Conservation (phyloP, 805 yeast genomes). For the Sugiyamaella smithiae region DNA sequence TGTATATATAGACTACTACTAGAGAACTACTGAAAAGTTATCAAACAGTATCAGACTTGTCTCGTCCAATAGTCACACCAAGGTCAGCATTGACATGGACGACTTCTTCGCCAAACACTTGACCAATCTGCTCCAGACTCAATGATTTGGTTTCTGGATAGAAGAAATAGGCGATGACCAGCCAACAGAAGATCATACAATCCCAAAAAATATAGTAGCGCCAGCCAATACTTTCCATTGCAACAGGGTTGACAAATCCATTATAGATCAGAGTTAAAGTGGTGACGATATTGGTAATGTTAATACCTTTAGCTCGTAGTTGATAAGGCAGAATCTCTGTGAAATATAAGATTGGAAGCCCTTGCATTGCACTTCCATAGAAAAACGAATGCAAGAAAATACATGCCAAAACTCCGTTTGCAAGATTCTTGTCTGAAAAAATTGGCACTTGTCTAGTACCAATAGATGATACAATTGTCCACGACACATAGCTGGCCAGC, state of each 20-base stretch:
- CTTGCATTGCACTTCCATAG: constrained; percentile 19
- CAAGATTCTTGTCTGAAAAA: background rate
- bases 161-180: constrained; percentile 33
- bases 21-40: no score
- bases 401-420: constrained; percentile 8
- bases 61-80: constrained; percentile 9
- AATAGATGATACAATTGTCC: constrained; percentile 47
- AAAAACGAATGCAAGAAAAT: constrained; percentile 5
- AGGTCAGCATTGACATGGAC: constrained; percentile 10
- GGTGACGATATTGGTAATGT: background rate
- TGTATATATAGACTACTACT: no score
- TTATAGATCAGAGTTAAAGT: background rate
- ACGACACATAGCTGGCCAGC: constrained; percentile 28
- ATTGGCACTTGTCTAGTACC: constrained; percentile 36
- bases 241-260: constrained; percentile 35
- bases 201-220: constrained; percentile 41
- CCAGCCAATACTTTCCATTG: constrained; percentile 42
- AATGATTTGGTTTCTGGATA: constrained; percentile 43
- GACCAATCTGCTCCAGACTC: constrained; percentile 43
- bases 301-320: constrained; percentile 41
- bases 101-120: constrained; percentile 37
- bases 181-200: constrained; percentile 27
- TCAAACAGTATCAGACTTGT: background rate
- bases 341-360: constrained; percentile 33
- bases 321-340: constrained; percentile 25